phyloP scores from a whole-genome alignment of 169 alveolate species.

The Perkinsus chesapeaki region DNA sequence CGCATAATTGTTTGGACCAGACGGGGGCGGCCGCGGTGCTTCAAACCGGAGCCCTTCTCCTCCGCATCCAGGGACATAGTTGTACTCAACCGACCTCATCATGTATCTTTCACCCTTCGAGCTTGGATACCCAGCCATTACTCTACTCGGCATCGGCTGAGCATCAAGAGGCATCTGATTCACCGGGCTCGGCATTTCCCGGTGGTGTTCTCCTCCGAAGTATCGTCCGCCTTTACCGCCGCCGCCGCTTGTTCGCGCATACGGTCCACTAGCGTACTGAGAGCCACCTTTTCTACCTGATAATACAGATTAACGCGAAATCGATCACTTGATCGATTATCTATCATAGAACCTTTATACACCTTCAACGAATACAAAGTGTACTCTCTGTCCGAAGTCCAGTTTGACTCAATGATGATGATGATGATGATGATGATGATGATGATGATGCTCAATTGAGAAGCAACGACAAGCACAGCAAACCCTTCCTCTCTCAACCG shows the following conservation, averaged over 20 bases:
- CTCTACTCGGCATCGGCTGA: neutral
- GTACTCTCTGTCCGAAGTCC: too few species aligned
- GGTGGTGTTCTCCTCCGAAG: too few species aligned
- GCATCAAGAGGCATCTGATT: neutral
- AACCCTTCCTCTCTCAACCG: too few species aligned
- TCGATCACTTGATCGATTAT: too few species aligned
- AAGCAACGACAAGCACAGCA: too few species aligned
- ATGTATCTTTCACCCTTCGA: neutral
- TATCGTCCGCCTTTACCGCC: neutral
- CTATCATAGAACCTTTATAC: too few species aligned
- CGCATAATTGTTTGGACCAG: neutral
- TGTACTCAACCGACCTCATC: neutral
- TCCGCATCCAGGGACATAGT: neutral
- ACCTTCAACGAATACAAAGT: too few species aligned
- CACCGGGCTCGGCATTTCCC: neutral
- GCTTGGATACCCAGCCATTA: neutral
- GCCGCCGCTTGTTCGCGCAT: neutral
- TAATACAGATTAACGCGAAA: too few species aligned
- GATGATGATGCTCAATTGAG: too few species aligned
- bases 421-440: too few species aligned
- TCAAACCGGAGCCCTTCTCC: neutral
- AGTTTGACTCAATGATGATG: too few species aligned
- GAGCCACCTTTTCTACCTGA: neutral
- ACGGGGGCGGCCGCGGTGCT: neutral
- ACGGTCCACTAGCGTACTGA: neutral